Conservation (phyloP, 2,329 filamentous ascomycete species). For the Hymenoscyphus albidus region DNA sequence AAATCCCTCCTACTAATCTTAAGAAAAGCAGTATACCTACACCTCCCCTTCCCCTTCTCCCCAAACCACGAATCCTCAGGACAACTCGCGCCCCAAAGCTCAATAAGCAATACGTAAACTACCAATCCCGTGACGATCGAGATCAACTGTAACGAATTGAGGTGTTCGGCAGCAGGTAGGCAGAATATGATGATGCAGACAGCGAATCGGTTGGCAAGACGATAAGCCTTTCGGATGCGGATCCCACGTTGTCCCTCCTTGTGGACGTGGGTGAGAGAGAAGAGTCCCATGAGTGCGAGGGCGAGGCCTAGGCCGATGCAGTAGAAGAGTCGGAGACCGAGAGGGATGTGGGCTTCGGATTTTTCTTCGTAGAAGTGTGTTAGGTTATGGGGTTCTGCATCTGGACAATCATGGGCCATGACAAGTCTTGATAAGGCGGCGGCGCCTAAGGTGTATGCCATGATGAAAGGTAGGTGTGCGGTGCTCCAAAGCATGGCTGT, state of each 20-base stretch:
- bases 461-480: constrained; percentile 59
- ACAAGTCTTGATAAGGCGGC: constrained; percentile 57
- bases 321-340: constrained; percentile 59
- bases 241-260: constrained; percentile 45
- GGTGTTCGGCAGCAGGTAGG: constrained; percentile 47
- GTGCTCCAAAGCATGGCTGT: constrained; percentile 52
- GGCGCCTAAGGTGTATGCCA: constrained; percentile 57
- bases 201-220: constrained; percentile 47
- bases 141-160: constrained; percentile 46
- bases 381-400: constrained; percentile 46
- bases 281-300: constrained; percentile 47
- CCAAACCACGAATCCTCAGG: constrained; percentile 43
- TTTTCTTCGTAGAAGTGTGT: constrained; percentile 47
- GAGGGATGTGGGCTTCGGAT: constrained; percentile 47
- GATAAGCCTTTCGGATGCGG: constrained; percentile 43
- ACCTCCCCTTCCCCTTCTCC: constrained; percentile 36
- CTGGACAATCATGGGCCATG: constrained; percentile 50
- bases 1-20: constrained; percentile 37
- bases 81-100: constrained; percentile 48
- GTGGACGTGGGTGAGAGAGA: constrained; percentile 45
- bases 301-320: constrained; percentile 57
- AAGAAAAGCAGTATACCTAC: constrained; percentile 43
- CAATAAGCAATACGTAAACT: constrained; percentile 45
- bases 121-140: constrained; percentile 43
- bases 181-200: constrained; percentile 51